These are phyloP conservation scores for Pisolithus tinctorius DNA, from an alignment of 768 basidiomycete species.

Conservation along the genomic window DNA sequence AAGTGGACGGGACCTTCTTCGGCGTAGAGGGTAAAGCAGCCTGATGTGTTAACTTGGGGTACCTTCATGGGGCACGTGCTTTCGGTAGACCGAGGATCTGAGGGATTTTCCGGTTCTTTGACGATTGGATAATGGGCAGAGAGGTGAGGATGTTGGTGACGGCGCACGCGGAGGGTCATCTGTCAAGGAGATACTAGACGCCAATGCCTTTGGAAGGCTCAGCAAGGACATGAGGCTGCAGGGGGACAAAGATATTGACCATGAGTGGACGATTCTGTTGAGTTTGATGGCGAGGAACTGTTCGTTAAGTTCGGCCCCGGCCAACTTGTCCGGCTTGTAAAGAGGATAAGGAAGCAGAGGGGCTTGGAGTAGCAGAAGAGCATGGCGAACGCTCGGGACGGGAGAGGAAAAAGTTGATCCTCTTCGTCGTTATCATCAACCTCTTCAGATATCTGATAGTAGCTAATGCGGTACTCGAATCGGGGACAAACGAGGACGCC, in stretches of 20 bases:
- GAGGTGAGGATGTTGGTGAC: conserved; percentile 19
- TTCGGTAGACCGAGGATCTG: not conserved
- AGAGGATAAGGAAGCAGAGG: conserved; percentile 24
- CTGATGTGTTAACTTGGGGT: not conserved
- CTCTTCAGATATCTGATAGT: conserved; percentile 29
- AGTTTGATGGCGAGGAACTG: conserved; percentile 13
- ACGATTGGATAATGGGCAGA: conserved; percentile 20
- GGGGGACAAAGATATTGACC: conserved; percentile 17
- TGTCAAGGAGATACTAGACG: conserved; percentile 2
- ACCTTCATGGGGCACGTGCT: not conserved
- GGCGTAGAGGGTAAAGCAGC: not conserved
- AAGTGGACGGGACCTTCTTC: not conserved
- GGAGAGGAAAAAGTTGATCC: conserved; percentile 50
- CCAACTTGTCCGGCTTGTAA: conserved; percentile 5
- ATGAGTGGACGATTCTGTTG: conserved; percentile 7
- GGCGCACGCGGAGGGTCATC: conserved; percentile 11
- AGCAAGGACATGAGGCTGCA: conserved; percentile 19
- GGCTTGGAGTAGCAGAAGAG: conserved; percentile 32
- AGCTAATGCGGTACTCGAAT: conserved; percentile 2
- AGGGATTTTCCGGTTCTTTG: conserved; percentile 2
- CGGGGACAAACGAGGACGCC: conserved; percentile 10
- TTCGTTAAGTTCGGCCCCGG: not conserved
- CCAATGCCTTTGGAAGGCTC: conserved; percentile 14
- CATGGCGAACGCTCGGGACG: conserved; percentile 51
- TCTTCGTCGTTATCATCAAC: conserved; percentile 46